These are phyloP conservation scores for Keqinozyma sinolaborantium DNA, from an alignment of 1,139 yeast species.

Conservation along the genomic window DNA sequence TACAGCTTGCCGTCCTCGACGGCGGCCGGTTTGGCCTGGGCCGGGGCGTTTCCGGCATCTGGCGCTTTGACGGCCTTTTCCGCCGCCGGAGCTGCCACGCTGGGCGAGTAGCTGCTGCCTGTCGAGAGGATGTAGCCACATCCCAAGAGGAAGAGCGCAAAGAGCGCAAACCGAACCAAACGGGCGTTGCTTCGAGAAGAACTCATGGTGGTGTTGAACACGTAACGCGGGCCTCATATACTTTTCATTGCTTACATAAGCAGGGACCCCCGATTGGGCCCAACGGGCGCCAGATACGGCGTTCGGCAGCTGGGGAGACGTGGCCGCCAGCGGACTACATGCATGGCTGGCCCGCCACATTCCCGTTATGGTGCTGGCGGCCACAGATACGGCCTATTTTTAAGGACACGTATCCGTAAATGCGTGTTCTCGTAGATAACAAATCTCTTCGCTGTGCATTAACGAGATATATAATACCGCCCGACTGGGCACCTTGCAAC, in stretches of 20 bases:
- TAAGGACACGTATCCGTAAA: not conserved
- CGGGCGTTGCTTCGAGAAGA: constrained; percentile 60
- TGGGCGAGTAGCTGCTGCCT: constrained; percentile 39
- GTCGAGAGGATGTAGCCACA: constrained; percentile 61
- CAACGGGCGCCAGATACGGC: too few species aligned
- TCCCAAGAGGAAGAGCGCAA: constrained; percentile 52
- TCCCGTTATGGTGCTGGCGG: not conserved
- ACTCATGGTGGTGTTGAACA: constrained; percentile 16
- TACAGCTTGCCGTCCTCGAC: constrained; percentile 11
- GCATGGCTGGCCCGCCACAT: too few species aligned
- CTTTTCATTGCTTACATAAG: too few species aligned
- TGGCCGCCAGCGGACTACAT: too few species aligned
- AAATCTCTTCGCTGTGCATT: not conserved
- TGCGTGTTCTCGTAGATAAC: not conserved
- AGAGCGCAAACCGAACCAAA: constrained; percentile 55
- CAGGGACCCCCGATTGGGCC: too few species aligned
- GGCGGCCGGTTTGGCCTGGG: constrained; percentile 12
- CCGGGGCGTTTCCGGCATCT: constrained; percentile 8
- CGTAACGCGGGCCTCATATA: not conserved
- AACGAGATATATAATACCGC: not conserved
- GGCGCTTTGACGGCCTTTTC: constrained; percentile 3
- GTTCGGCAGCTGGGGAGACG: too few species aligned
- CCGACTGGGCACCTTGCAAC: not conserved
- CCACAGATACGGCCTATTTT: too few species aligned
- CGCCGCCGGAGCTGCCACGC: constrained; percentile 7